Base-by-base conservation (phyloP, 306 rosid genomes). In the Elaeagnus macrophylla region DNA sequence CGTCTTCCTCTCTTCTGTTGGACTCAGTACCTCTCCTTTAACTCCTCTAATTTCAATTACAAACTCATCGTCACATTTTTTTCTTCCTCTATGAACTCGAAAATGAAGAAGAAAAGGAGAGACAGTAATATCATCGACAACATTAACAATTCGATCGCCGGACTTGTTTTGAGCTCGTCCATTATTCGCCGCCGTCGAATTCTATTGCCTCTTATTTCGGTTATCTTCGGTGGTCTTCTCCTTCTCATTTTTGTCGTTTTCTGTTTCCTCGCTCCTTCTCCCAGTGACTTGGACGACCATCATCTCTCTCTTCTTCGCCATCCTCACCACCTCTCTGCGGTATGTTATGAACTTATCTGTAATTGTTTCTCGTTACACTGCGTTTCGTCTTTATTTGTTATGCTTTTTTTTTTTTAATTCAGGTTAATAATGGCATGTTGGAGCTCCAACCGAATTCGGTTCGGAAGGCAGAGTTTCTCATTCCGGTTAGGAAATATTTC, bases 221-320 rank as follows among this genome's bases (percentile, higher is more conserved):
- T 81, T 39, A 37, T 81, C 53, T 76, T 78, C 48, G 79, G 70
- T 4, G 77, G 66, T 67, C 59, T 86, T 7, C 77, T 90, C 16
- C 2, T 25, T 25, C 67, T 90, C 37, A 55, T 88, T 48, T 63
- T 83, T 47, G 65, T 62, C 39, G 58, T 77, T 6, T 65, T 76
- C 71, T 67, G 83, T 48, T 64, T 79, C 2, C 77, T 80, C 46
- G 60, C 43, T 53, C 73, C 75, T 9, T 60, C 72, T 39, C 78
- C 72, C 13, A 54, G 48, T 40, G 79, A 25, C 32, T 25, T 62
- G 5, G 80, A 66, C 48, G 47, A 35, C 37, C 59, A 59, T 32
- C 71, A 32, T 52, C 57, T 43, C 73, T 57, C 60, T 13, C 51
- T 67, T 40, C 37, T 52, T 12, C 54, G 55, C 2, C 49, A 14